Evolutionary conservation across 352 stramenopile species (phyloP).

Genomic region (Pythium oligandrum): DNA sequence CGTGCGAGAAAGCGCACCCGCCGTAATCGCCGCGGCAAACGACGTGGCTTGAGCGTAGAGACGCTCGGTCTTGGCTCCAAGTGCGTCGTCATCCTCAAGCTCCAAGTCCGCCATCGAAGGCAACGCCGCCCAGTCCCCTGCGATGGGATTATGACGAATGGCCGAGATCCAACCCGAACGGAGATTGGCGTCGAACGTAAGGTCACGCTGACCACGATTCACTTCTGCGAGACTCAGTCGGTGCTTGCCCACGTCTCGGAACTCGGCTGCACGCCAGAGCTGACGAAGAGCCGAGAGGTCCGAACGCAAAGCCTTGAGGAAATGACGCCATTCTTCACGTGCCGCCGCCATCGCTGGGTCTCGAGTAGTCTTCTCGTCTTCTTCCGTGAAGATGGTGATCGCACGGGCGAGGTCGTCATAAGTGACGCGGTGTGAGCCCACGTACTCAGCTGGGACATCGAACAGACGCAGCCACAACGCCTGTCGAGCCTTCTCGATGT

Average conservation of each 20-base stretch:
- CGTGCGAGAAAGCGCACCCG: conserved; percentile 57
- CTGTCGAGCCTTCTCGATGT: background rate
- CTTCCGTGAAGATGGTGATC: conserved; percentile 27
- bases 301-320: conserved; percentile 34
- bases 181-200: conserved; percentile 70
- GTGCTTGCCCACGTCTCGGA: conserved; percentile 31
- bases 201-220: conserved; percentile 23
- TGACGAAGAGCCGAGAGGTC: conserved; percentile 53
- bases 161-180: conserved; percentile 73
- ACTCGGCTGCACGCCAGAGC: conserved; percentile 65
- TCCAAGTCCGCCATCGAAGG: conserved; percentile 20
- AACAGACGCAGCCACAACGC: conserved; percentile 24
- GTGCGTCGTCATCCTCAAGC: conserved; percentile 18
- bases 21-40: conserved; percentile 56
- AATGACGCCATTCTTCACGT: conserved; percentile 39
- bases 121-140: conserved; percentile 50
- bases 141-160: conserved; percentile 63
- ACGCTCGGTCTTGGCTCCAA: conserved; percentile 17
- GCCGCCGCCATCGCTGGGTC: background rate
- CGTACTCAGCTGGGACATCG: conserved; percentile 28
- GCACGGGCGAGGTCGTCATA: conserved; percentile 66
- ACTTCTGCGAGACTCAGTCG: conserved; percentile 7
- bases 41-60: conserved; percentile 39
- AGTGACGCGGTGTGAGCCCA: conserved; percentile 48
- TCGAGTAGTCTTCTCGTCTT: background rate